Evolutionary conservation across 768 basidiomycete species (phyloP), one percentile per base, ranked within the genome.

Genomic region (Termitomyces sp.): DNA sequence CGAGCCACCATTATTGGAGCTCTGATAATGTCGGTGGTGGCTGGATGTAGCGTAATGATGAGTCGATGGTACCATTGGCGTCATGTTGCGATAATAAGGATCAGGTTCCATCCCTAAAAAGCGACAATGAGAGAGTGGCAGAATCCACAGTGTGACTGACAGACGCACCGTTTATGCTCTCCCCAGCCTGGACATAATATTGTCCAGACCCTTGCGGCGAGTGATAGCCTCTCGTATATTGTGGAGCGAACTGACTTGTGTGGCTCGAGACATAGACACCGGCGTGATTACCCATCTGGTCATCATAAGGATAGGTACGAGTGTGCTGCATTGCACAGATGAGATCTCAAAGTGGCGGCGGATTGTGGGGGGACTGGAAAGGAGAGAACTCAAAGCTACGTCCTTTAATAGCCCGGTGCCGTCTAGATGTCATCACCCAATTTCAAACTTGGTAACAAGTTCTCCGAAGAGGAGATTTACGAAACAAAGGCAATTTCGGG

Each of bases 351-450:
- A 35, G 66, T 63, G 61, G 66, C 68, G 59, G 68, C 62, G 68
- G 62, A 60, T 62, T 69, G 62, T 64, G 67, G 63, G 64, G 64
- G 60, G 62, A 54, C 54, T 47, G 63, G 60, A 56, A 62, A 60
- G 56, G 22, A 53, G 60, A 59, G 59, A 58, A 59, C 56, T 63
- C 63, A 63, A 51, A 62, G 56, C 60, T 64, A 65, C 60, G 73
- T 69, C 71, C 72, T 77, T 79, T 77, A 78, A 76, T 75, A 76
- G 68, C 66, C 70, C 71, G 76, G 71, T 69, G 65, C 72, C 72
- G 70, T 64, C 69, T 69, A 74, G 67, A 67, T 74, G 74, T 73
- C 74, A 72, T 65, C 52, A 52, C 51, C 28, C 36, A 52, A 52
- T 54, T 64, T 68, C 68, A 69, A 71, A 74, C 70, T 74, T 74